These are phyloP conservation scores for Crithidia bombi DNA, from an alignment of 208 protist genomes.

Conservation along the genomic window DNA sequence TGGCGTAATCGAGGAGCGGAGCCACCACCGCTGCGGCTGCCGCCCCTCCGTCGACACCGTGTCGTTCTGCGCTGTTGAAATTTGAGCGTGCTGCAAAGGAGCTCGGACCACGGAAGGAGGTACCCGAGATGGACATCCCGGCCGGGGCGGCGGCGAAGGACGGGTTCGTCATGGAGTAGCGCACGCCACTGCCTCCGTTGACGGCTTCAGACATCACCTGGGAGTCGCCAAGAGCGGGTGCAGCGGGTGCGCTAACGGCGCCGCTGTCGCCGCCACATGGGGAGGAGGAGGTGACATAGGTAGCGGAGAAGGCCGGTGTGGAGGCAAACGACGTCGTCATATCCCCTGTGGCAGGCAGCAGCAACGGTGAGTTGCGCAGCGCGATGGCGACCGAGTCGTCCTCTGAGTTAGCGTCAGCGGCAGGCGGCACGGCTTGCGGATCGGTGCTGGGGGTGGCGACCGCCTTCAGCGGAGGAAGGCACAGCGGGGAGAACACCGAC, in stretches of 20 bases:
- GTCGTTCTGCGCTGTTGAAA: not conserved
- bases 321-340: not conserved
- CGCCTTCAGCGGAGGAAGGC: not conserved
- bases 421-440: not conserved
- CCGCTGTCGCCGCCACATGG: not conserved
- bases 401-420: not conserved
- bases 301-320: not conserved
- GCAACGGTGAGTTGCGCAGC: conserved; percentile 1
- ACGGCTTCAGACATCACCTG: not conserved
- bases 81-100: not conserved
- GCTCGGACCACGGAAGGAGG: conserved; percentile 2
- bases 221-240: not conserved
- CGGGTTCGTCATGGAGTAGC: conserved; percentile 27
- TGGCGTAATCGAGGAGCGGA: not conserved
- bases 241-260: not conserved
- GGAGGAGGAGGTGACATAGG: conserved; percentile 3
- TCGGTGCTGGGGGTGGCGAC: not conserved
- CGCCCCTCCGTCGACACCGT: not conserved
- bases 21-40: no score
- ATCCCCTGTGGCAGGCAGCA: not conserved
- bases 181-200: conserved; percentile 7
- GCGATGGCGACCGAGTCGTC: conserved; percentile 11
- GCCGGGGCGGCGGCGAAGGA: conserved; percentile 11
- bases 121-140: not conserved
- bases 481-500: conserved; percentile 9